Evolutionary conservation across 257 asterid genomes (phyloP).

Genomic region (Primulina eburnea): DNA sequence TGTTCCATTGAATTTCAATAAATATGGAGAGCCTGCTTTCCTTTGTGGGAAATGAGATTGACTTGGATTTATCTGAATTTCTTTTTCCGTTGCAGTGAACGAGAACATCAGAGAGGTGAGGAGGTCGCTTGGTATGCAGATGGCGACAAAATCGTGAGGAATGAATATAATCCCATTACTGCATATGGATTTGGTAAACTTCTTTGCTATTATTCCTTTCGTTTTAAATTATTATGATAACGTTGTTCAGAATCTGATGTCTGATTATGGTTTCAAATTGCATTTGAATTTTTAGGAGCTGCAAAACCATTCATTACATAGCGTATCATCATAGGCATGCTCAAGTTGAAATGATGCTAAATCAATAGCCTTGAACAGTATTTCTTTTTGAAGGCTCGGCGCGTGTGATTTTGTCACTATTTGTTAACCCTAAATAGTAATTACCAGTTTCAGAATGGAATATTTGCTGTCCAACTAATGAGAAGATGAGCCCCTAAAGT

Average conservation of each 20-base stretch:
- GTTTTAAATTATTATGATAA: slow-evolving; percentile 25
- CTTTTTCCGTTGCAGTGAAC: slow-evolving; percentile 53
- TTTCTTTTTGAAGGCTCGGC: not conserved
- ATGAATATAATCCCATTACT: slow-evolving; percentile 80
- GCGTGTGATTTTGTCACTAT: not conserved
- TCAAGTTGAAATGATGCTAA: not conserved
- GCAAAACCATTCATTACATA: not conserved
- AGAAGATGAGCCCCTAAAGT: slow-evolving; percentile 5
- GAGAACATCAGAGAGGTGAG: slow-evolving; percentile 91
- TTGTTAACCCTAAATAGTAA: not conserved
- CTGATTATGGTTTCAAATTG: slow-evolving; percentile 15
- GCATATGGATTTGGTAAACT: slow-evolving; percentile 87
- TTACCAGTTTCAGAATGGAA: slow-evolving; percentile 5
- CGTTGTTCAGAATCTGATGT: slow-evolving; percentile 19
- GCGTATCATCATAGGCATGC: not conserved
- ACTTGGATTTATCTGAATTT: slow-evolving; percentile 25
- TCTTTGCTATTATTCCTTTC: slow-evolving; percentile 14
- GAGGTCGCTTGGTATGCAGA: slow-evolving; percentile 93
- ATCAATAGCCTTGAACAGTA: not conserved
- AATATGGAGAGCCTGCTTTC: slow-evolving; percentile 23
- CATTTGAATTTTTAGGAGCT: slow-evolving; percentile 11
- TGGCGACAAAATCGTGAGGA: slow-evolving; percentile 75
- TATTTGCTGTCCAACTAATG: slow-evolving; percentile 10
- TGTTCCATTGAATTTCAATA: slow-evolving; percentile 15
- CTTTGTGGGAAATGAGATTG: slow-evolving; percentile 29